Percentiles rank a stretch among this genome's conserved stretches.
Conservation (phyloP, 805 yeast species). For the Pichia gijzeniarum region DNA sequence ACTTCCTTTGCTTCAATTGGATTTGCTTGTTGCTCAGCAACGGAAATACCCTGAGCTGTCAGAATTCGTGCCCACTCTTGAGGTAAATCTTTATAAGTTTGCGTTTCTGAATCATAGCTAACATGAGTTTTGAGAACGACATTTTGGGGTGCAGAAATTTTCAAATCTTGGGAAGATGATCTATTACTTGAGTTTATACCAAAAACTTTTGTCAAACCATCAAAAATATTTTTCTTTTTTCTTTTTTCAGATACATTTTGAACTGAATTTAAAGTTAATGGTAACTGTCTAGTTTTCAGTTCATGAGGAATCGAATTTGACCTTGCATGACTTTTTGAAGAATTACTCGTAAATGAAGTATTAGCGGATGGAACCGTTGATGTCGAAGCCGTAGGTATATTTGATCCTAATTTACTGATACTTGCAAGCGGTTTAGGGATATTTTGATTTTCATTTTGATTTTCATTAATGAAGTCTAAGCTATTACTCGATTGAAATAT, state of each 20-base stretch:
- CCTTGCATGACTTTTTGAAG: conserved; percentile 7
- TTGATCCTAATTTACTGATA: not conserved
- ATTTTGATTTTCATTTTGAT: not conserved
- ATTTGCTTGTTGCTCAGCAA: conserved; percentile 80
- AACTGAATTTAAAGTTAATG: conserved; percentile 14
- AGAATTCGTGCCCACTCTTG: conserved; percentile 85
- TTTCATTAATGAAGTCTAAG: not conserved
- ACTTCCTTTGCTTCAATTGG: conserved; percentile 73
- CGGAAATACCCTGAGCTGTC: conserved; percentile 80
- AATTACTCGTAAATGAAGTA: not conserved
- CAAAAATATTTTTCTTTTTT: conserved; percentile 48
- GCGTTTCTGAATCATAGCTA: conserved; percentile 77
- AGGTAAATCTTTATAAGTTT: conserved; percentile 88
- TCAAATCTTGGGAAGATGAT: conserved; percentile 26
- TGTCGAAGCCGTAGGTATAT: not conserved
- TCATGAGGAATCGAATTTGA: conserved; percentile 11
- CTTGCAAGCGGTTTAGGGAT: not conserved
- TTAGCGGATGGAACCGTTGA: not conserved
- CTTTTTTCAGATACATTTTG: conserved; percentile 19
- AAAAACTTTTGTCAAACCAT: conserved; percentile 45
- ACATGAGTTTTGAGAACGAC: conserved; percentile 91
- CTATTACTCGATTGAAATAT: not conserved
- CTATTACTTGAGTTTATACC: conserved; percentile 17
- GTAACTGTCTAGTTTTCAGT: conserved; percentile 13
- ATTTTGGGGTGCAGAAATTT: conserved; percentile 87